Evolutionary conservation across 2,329 filamentous ascomycete genomes (phyloP).

Genomic region (Phialophora chinensis): DNA sequence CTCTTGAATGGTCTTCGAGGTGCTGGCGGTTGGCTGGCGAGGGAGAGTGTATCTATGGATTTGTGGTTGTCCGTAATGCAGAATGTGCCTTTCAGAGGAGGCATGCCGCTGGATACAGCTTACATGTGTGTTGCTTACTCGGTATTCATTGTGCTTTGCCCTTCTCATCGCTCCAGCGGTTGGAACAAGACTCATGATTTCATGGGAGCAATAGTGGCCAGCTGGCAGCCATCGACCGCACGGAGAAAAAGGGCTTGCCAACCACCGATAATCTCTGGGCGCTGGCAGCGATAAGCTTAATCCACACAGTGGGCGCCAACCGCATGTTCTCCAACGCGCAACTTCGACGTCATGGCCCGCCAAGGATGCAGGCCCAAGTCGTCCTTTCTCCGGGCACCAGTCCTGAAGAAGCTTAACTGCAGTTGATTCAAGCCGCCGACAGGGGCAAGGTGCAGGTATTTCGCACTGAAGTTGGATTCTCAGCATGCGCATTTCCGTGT

Average conservation of each 20-base stretch:
- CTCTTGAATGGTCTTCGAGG: background rate
- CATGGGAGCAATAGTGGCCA: background rate
- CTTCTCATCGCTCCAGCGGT: background rate
- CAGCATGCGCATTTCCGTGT: slow-evolving; percentile 8
- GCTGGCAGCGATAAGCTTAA: slow-evolving; percentile 14
- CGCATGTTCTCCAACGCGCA: slow-evolving; percentile 2
- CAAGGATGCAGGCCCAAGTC: slow-evolving; percentile 1
- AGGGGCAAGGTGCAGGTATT: slow-evolving; percentile 12
- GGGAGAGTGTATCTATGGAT: background rate
- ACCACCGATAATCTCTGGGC: slow-evolving; percentile 21
- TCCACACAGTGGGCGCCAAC: slow-evolving; percentile 7
- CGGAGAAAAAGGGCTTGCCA: slow-evolving; percentile 8
- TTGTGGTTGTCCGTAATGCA: background rate
- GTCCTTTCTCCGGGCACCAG: slow-evolving; percentile 17
- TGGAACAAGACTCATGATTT: background rate
- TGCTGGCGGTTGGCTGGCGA: background rate
- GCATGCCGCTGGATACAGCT: background rate
- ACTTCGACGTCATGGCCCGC: slow-evolving; percentile 16
- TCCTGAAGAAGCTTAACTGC: slow-evolving; percentile 13
- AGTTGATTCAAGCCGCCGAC: background rate
- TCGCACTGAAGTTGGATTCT: slow-evolving; percentile 5
- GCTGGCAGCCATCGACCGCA: background rate
- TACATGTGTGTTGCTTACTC: background rate
- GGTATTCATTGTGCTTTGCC: background rate
- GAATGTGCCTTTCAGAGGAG: background rate